A percentile compares a stretch with the other conserved stretches of the same genome.
phyloP scores from a whole-genome alignment of 495 filamentous ascomycete species.

The Talaromyces trachyspermus region DNA sequence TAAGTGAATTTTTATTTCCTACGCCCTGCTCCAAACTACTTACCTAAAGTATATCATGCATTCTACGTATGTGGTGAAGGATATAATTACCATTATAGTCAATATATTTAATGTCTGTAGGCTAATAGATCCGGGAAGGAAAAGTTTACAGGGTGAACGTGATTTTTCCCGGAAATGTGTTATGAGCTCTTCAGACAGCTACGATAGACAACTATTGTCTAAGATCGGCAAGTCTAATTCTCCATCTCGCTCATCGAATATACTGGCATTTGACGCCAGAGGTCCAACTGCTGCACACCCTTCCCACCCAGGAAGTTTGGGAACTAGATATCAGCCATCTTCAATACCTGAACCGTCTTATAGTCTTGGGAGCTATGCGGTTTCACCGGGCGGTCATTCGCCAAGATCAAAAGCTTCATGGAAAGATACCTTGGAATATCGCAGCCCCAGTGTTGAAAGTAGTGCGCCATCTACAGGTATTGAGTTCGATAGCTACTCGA shows the following conservation, averaged over 20 bases:
- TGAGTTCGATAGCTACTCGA: conserved; percentile 1
- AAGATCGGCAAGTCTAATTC: conserved; percentile 63
- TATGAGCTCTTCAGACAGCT: conserved; percentile 58
- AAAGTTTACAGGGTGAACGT: conserved; percentile 52
- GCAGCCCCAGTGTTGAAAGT: conserved; percentile 45
- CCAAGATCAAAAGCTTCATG: conserved; percentile 35
- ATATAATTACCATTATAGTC: too few species aligned
- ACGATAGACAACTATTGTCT: conserved; percentile 72
- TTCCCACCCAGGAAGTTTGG: conserved; percentile 28
- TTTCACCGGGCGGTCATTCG: conserved; percentile 38
- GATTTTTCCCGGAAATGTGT: conserved; percentile 50
- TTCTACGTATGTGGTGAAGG: too few species aligned
- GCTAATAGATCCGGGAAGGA: not conserved
- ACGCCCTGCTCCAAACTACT: too few species aligned
- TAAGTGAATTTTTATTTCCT: conserved; percentile 19
- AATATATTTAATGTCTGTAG: not conserved
- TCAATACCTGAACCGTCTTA: conserved; percentile 22
- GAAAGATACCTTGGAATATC: conserved; percentile 38
- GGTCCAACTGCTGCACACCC: conserved; percentile 42
- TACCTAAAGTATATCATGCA: too few species aligned
- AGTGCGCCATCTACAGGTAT: conserved; percentile 30
- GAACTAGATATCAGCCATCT: conserved; percentile 25
- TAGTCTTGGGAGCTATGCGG: conserved; percentile 26
- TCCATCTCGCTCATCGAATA: conserved; percentile 47
- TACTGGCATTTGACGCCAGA: conserved; percentile 44